Evolutionary conservation across 352 stramenopile species (phyloP).

Genomic region (Phytophthora crassamura): DNA sequence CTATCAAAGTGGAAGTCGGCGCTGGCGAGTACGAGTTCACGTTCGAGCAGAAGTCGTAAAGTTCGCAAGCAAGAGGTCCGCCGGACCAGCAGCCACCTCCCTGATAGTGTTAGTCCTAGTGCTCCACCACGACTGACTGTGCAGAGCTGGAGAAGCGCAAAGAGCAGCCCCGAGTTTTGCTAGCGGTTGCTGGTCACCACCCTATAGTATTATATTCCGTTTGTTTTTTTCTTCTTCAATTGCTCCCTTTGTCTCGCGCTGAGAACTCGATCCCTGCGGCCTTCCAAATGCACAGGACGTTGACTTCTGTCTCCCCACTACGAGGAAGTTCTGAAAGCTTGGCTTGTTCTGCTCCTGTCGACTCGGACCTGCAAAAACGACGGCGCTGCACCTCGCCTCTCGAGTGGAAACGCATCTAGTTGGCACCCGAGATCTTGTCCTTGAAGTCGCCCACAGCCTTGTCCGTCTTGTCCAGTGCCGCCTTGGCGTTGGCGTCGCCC

Average conservation of each 20-base stretch:
- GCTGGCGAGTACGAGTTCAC: constrained; percentile 60
- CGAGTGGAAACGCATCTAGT: constrained; percentile 29
- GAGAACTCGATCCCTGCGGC: constrained; percentile 12
- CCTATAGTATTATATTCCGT: constrained; percentile 62
- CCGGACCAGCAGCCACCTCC: background rate
- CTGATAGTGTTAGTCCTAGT: constrained; percentile 15
- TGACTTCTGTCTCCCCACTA: background rate
- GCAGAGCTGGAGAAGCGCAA: constrained; percentile 19
- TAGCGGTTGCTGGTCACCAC: constrained; percentile 30
- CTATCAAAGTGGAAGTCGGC: constrained; percentile 61
- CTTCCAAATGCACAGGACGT: background rate
- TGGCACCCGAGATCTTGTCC: constrained; percentile 48
- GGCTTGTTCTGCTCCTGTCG: constrained; percentile 4
- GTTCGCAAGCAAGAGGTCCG: background rate
- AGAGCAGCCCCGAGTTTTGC: constrained; percentile 15
- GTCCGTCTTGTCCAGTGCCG: constrained; percentile 74
- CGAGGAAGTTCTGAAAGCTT: constrained; percentile 1
- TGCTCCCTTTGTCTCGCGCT: constrained; percentile 8
- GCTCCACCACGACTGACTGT: background rate
- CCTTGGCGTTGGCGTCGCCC: constrained; percentile 69
- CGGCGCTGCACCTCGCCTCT: constrained; percentile 1
- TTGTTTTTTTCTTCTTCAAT: constrained; percentile 28
- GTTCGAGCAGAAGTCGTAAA: constrained; percentile 54
- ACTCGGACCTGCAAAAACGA: constrained; percentile 17
- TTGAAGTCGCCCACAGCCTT: constrained; percentile 82